Evolutionary conservation across 2,329 filamentous ascomycete genomes (phyloP), one percentile per base, ranked within the genome.

Genomic region (Hypocrella siamensis): DNA sequence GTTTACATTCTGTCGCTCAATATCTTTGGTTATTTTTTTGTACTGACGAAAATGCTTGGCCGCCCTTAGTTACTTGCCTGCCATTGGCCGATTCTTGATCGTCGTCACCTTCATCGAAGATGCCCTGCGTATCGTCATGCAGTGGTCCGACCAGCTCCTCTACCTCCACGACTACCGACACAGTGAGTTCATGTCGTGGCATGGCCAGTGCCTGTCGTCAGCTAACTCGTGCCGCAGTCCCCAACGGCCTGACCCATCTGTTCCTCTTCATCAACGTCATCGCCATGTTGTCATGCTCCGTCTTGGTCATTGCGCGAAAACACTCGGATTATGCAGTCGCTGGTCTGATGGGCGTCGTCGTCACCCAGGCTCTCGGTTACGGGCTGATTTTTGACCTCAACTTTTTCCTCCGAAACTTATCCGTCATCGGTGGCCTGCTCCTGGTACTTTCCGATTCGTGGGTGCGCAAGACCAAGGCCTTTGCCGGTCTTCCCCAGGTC

Each of bases 351-450:
- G 79, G 65, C 32, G 90, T 98, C 32, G 88, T 98, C 32, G 58
- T 98, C 39, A 79, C 85, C 21, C 90, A 98, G 61, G 90, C 88
- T 15, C 72, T 98, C 34, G 90, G 90, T 46, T 98, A 98, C 56
- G 90, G 90, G 37, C 72, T 98, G 40, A 93, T 98, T 57, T 96
- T 98, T 57, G 90, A 98, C 58, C 73, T 96, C 52, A 98, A 96
- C 74, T 98, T 98, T 70, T 98, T 98, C 76, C 79, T 98, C 42
- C 86, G 90, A 61, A 98, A 98, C 55, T 68, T 98, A 39, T 93
- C 85, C 42, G 90, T 98, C 48, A 88, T 96, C 65, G 90, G 90
- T 46, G 90, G 90, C 38, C 72, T 98, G 28, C 70, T 98, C 46
- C 96, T 98, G 90, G 90, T 98, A 15, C 70, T 98, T 30, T 94